Base-by-base conservation (phyloP, 306 rosid genomes). In the Vigna hirtella region DNA sequence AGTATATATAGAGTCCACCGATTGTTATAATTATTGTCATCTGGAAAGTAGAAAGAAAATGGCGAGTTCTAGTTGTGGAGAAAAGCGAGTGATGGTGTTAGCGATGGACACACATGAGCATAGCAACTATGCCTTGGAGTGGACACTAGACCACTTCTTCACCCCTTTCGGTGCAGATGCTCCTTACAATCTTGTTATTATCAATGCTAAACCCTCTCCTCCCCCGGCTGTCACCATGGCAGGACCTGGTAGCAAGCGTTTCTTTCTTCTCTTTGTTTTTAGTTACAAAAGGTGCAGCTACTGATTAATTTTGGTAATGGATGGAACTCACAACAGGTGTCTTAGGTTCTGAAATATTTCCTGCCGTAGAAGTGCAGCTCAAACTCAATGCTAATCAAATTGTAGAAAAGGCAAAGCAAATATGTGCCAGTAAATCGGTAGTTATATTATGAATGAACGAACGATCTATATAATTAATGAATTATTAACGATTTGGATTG, bases 91-190 rank as follows among this genome's bases (percentile, higher is more conserved):
- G 11, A 82, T 79, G 83, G 77, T 85, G 50, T 51, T 78, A 2
- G 88, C 81, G 13, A 70, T 78, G 56, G 86, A 85, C 73, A 77
- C 55, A 20, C 70, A 73, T 38, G 84, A 82, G 11, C 79, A 82
- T 70, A 88, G 89, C 75, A 52, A 66, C 5, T 79, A 81, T 65
- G 89, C 89, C 9, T 70, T 88, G 38, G 84, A 84, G 30, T 88
- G 92, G 92, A 79, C 84, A 38, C 75, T 88, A 7, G 82, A 79
- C 8, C 86, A 68, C 59, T 84, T 86, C 81, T 84, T 88, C 83
- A 50, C 30, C 22, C 86, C 83, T 18, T 56, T 61, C 38, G 55
- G 73, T 12, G 59, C 82, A 16, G 43, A 70, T 51, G 71, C 85
- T 42, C 82, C 83, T 55, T 86, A 82, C 81, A 82, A 70, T 76